Evolutionary conservation across 768 basidiomycete genomes (phyloP), one percentile per base, ranked within the genome.

Genomic region (Leucogyrophana mollusca): DNA sequence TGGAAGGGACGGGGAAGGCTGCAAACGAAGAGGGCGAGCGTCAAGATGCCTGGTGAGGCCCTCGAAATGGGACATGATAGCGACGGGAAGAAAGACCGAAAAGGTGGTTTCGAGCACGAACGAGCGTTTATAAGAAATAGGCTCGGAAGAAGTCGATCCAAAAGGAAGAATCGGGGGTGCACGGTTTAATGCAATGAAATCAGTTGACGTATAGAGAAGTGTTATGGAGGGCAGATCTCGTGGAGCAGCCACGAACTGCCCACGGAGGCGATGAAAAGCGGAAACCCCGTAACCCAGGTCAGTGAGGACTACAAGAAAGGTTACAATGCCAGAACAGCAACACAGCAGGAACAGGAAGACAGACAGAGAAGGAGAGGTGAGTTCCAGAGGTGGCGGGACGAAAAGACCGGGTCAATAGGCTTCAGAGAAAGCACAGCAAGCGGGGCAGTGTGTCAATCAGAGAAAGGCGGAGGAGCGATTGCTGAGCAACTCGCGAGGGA

Each of bases 1-100:
- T 8, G 85, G 85, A 55, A 86, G 72, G 10, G 85, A 87, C 8
- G 84, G 83, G 4, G 83, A 82, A 43, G 80, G 78, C 45, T 80
- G 80, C 30, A 83, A 69, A 36, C 78, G 77, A 14, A 74, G 72
- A 39, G 75, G 75, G 52, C 72, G 72, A 22, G 50, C 34, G 40
- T 20, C 41, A 40, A 47, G 25, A 38, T 55, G 61, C 51, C 48
- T 54, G 20, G 52, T 41, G 34, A 42, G 43, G 47, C 59, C 60
- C 45, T 58, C 51, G 49, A 57, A 58, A 45, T 48, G 39, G 39
- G 57, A 54, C 56, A 66, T 66, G 66, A 49, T 60, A 60, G 45
- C 46, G 42, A 44, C 34, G 54, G 37, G 51, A 55, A 53, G 60
- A 56, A 55, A 23, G 54, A 54, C 65, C 56, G 60, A 60, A 62